Evolutionary conservation across 441 rosid species (phyloP).

Genomic region (Adansonia grandidieri): DNA sequence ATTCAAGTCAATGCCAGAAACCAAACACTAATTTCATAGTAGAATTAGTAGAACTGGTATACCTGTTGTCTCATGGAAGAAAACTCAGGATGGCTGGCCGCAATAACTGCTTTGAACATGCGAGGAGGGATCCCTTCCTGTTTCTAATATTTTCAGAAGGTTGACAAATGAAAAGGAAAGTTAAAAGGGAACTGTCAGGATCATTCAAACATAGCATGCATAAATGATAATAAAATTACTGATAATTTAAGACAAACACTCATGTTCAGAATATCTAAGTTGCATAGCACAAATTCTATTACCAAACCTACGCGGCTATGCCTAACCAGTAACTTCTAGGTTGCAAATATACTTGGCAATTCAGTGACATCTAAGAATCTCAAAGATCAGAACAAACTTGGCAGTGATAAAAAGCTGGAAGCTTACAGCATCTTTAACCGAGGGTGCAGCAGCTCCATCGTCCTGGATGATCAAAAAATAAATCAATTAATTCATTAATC

Average conservation of each 20-base stretch:
- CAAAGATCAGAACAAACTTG: neutral
- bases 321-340: neutral
- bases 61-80: slow-evolving; percentile 99
- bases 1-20: slow-evolving; percentile 10
- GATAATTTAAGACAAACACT: neutral
- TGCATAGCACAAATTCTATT: neutral
- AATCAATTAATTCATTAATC: slow-evolving; percentile 23
- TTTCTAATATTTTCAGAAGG: slow-evolving; percentile 51
- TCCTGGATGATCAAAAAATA: slow-evolving; percentile 40
- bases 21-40: slow-evolving; percentile 9
- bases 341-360: neutral
- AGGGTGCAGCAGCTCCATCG: slow-evolving; percentile 39
- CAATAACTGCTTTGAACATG: slow-evolving; percentile 91
- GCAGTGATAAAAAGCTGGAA: slow-evolving; percentile 26
- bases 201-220: neutral
- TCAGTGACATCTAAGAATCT: neutral
- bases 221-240: neutral
- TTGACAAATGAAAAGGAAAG: slow-evolving; percentile 14
- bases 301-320: neutral
- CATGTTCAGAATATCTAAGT: neutral
- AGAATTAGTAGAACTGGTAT: slow-evolving; percentile 15
- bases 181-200: slow-evolving; percentile 1
- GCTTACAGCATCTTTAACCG: slow-evolving; percentile 56
- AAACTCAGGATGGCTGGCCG: slow-evolving; percentile 93
- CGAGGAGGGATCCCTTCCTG: slow-evolving; percentile 98